Evolutionary conservation across 2,329 filamentous ascomycete genomes (phyloP).

Genomic region (Blastomyces emzantsi): DNA sequence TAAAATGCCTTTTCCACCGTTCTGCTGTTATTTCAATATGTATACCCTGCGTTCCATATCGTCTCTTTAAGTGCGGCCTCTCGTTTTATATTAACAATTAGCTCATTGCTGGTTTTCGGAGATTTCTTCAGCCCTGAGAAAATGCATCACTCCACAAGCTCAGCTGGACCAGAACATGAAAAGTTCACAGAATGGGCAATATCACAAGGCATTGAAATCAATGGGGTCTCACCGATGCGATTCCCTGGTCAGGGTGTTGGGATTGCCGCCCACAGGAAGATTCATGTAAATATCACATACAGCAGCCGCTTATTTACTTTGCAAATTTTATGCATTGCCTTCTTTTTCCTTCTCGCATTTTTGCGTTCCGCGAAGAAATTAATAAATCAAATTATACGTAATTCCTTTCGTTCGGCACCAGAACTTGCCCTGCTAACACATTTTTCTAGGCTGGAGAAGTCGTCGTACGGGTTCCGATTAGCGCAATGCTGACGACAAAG

Average conservation of each 20-base stretch:
- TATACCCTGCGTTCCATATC: background rate
- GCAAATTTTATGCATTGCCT: background rate
- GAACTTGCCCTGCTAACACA: background rate
- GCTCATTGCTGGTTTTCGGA: background rate
- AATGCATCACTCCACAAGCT: slow-evolving; percentile 5
- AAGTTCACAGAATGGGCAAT: slow-evolving; percentile 61
- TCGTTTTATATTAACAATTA: background rate
- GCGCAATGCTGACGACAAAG: slow-evolving; percentile 55
- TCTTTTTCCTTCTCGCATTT: background rate
- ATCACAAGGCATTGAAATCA: slow-evolving; percentile 54
- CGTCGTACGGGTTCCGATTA: slow-evolving; percentile 57
- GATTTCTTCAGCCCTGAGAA: slow-evolving; percentile 1
- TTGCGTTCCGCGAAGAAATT: slow-evolving; percentile 5
- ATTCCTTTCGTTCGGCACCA: slow-evolving; percentile 7
- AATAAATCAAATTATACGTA: background rate
- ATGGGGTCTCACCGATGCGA: slow-evolving; percentile 56
- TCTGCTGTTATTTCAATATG: background rate
- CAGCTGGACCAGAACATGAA: slow-evolving; percentile 33
- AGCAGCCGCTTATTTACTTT: background rate
- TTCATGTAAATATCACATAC: slow-evolving; percentile 47
- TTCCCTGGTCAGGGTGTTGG: slow-evolving; percentile 70
- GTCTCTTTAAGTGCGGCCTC: background rate
- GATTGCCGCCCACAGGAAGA: slow-evolving; percentile 58
- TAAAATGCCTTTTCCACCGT: background rate
- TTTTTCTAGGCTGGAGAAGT: slow-evolving; percentile 46